A percentile compares a stretch with the other conserved stretches of the same genome.
phyloP scores from a whole-genome alignment of 352 stramenopile genomes.

The Globisporangium echinulatum region DNA sequence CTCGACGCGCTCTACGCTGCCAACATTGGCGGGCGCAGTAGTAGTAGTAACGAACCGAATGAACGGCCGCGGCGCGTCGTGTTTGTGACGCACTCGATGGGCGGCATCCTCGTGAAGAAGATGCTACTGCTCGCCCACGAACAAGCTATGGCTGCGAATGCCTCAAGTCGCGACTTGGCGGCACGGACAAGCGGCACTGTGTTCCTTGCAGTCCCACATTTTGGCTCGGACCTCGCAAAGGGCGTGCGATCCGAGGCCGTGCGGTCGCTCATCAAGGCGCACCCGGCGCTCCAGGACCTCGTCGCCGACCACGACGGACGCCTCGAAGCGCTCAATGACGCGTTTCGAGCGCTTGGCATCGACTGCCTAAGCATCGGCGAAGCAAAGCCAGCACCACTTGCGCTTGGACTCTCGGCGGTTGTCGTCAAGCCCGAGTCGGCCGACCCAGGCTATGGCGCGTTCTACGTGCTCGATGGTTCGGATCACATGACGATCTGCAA shows the following conservation, averaged over 20 bases:
- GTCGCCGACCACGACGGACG: constrained; percentile 42
- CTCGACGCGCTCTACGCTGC: constrained; percentile 58
- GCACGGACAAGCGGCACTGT: constrained; percentile 51
- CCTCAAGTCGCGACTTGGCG: constrained; percentile 13
- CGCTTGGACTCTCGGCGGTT: constrained; percentile 62
- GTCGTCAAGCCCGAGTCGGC: constrained; percentile 75
- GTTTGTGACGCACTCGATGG: constrained; percentile 87
- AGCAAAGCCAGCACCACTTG: constrained; percentile 47
- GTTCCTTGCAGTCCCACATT: constrained; percentile 81
- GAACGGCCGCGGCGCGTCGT: constrained; percentile 40
- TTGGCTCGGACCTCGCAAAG: constrained; percentile 69
- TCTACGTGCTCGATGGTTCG: constrained; percentile 48
- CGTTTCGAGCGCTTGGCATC: constrained; percentile 56
- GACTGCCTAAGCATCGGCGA: constrained; percentile 73
- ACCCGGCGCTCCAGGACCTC: constrained; percentile 71
- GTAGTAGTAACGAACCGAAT: constrained; percentile 2
- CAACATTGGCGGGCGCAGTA: constrained; percentile 35
- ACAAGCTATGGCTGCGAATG: neutral
- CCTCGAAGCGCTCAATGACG: constrained; percentile 59
- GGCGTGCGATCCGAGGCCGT: constrained; percentile 61
- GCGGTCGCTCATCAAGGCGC: constrained; percentile 59
- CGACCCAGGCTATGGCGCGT: constrained; percentile 59
- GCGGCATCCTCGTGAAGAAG: constrained; percentile 80
- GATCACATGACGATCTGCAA: constrained; percentile 90
- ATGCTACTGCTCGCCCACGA: constrained; percentile 58